These are phyloP conservation scores for Alternaria atra DNA, from an alignment of 2,329 filamentous ascomycete species.

Conservation along the genomic window DNA sequence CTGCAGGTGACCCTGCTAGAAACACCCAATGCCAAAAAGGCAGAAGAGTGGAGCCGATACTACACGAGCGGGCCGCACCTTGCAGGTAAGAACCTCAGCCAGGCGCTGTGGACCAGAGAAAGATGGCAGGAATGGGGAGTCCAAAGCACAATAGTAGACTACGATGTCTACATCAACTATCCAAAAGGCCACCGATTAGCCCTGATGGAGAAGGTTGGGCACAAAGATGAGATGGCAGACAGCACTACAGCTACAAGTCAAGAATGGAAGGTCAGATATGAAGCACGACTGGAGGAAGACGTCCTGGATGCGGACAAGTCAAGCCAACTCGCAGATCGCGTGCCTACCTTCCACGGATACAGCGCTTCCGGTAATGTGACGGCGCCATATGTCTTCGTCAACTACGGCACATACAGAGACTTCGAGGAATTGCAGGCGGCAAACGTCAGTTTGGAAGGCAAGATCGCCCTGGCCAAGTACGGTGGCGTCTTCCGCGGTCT, in stretches of 20 bases:
- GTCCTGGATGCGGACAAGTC: slow-evolving; percentile 84
- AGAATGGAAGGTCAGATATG: slow-evolving; percentile 72
- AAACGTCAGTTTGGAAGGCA: slow-evolving; percentile 79
- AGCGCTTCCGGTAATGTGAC: slow-evolving; percentile 93
- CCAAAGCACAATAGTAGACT: slow-evolving; percentile 56
- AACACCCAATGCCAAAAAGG: slow-evolving; percentile 64
- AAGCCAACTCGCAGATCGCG: slow-evolving; percentile 72
- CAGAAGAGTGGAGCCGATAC: slow-evolving; percentile 60
- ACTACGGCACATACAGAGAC: slow-evolving; percentile 87
- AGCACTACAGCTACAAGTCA: slow-evolving; percentile 40
- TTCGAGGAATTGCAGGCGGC: slow-evolving; percentile 81
- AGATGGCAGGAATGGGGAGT: slow-evolving; percentile 61
- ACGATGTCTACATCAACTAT: slow-evolving; percentile 63
- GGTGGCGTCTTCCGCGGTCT: slow-evolving; percentile 87
- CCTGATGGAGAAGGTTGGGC: slow-evolving; percentile 56
- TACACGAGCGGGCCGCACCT: slow-evolving; percentile 62
- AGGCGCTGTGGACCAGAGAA: slow-evolving; percentile 62
- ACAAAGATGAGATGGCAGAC: slow-evolving; percentile 61
- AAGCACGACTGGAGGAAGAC: slow-evolving; percentile 85
- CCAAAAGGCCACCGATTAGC: slow-evolving; percentile 59
- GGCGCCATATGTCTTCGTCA: slow-evolving; percentile 84
- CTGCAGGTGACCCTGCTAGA: slow-evolving; percentile 63
- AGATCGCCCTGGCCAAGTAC: slow-evolving; percentile 88
- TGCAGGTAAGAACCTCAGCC: slow-evolving; percentile 61
- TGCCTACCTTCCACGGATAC: slow-evolving; percentile 95